Conservation (phyloP, 2,329 filamentous ascomycete genomes). For the Colletotrichum gloeosporioides region DNA sequence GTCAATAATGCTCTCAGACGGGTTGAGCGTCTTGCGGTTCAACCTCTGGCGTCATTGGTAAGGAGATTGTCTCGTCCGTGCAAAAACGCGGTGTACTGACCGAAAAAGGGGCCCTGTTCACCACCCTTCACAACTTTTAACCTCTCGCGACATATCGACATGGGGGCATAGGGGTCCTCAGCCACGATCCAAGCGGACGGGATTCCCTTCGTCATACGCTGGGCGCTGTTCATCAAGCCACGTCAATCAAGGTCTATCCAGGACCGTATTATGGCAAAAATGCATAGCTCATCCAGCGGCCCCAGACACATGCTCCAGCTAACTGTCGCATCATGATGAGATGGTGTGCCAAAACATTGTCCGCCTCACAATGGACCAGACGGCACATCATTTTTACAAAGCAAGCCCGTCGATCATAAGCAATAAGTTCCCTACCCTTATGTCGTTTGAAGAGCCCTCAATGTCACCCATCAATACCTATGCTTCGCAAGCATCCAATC, state of each 20-base stretch:
- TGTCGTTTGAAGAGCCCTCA: background rate
- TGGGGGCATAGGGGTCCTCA: constrained; percentile 12
- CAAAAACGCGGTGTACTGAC: background rate
- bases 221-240: background rate
- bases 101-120: background rate
- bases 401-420: background rate
- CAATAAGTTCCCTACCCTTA: background rate
- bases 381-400: background rate
- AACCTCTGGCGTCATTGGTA: background rate
- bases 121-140: background rate
- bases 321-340: constrained; percentile 14
- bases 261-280: background rate
- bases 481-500: background rate
- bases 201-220: background rate
- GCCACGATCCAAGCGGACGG: constrained; percentile 17
- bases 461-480: background rate
- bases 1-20: background rate
- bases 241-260: background rate
- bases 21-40: background rate
- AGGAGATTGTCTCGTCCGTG: constrained; percentile 1
- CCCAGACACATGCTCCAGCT: constrained; percentile 7
- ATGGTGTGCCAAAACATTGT: constrained; percentile 9
- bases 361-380: background rate
- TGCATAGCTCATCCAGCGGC: background rate
- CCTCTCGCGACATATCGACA: background rate